A percentile compares a stretch with the other conserved stretches of the same genome.
Conservation (phyloP, 495 filamentous ascomycete species). For the Penicillium turbatum region DNA sequence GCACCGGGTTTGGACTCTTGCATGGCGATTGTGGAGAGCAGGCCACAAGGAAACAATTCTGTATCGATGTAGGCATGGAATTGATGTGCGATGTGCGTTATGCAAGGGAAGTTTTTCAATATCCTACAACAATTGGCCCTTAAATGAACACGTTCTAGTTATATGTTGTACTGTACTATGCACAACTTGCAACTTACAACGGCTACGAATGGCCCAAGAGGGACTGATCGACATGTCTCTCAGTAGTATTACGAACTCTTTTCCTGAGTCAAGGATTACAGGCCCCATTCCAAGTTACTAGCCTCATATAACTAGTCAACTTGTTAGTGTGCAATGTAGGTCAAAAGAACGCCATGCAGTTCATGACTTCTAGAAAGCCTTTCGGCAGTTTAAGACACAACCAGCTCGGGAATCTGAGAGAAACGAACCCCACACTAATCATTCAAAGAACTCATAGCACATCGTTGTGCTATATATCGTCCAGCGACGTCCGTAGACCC, state of each 20-base stretch:
- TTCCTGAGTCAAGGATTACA: slow-evolving; percentile 19
- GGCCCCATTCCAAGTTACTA: background rate
- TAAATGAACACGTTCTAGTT: too few relatives aligned
- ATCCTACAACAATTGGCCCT: too few relatives aligned
- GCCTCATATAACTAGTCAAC: background rate
- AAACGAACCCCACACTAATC: background rate
- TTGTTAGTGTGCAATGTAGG: background rate
- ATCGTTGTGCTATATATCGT: background rate
- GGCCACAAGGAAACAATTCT: slow-evolving; percentile 7
- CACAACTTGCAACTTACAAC: too few relatives aligned
- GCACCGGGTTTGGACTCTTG: background rate
- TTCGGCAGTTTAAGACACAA: slow-evolving; percentile 8
- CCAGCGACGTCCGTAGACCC: too few relatives aligned
- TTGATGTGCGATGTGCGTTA: too few relatives aligned
- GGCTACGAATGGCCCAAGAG: too few relatives aligned
- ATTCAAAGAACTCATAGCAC: background rate
- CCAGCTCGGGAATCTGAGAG: background rate
- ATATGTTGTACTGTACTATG: too few relatives aligned
- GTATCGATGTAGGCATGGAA: slow-evolving; percentile 8
- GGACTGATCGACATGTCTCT: background rate
- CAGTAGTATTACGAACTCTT: background rate
- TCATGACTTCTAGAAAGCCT: background rate
- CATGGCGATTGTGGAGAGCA: slow-evolving; percentile 1
- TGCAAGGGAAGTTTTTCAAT: too few relatives aligned
- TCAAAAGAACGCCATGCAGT: slow-evolving; percentile 13